Evolutionary conservation across 1,139 yeast species (phyloP), one percentile per base, ranked within the genome.

Genomic region (Geotrichum europaeum): DNA sequence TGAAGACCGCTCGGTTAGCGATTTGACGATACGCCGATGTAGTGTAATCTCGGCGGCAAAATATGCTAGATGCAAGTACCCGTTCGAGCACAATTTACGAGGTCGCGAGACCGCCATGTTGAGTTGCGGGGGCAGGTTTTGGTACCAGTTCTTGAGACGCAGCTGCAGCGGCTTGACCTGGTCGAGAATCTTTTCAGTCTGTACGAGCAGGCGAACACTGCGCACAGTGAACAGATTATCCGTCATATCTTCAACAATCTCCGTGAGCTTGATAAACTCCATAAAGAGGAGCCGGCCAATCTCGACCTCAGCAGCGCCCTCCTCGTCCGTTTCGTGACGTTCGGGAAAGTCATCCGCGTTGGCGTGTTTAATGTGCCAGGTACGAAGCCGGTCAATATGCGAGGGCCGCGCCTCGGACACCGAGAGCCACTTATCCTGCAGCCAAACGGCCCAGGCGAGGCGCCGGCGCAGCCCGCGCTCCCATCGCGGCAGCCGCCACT

Each of bases 401-500:
- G 96, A 85, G 0, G 96, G 95, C 55, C 96, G 77, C 0, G 92
- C 82, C 69, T 89, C 94, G 62, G 84, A 83, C 53, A 90, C 75
- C 0, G 96, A 78, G 2, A 86, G 79, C 97, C 97, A 91, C 70
- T 90, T 89, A 68, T 89, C 96, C 72, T 89, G 96, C 61, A 87
- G 78, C 79, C 84, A 90, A 1, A 90, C 95, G 0, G 96, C 96
- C 97, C 97, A 91, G 0, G 96, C 96, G 56, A 91, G 75, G 59
- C 97, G 78, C 67, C 89, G 83, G 58, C 97, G 78, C 54, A 91
- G 74, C 1, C 95, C 94, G 59, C 96, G 79, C 71, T 91, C 97
- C 97, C 97, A 91, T 67, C 86, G 85, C 0, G 97, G 97, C 45
- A 91, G 75, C 68, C 88, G 85, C 97, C 97, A 91, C 63, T 82